A percentile compares a stretch with the other conserved stretches of the same genome.
phyloP scores from a whole-genome alignment of 2,329 filamentous ascomycete genomes.

The Aspergillus pseudoviridinutans region DNA sequence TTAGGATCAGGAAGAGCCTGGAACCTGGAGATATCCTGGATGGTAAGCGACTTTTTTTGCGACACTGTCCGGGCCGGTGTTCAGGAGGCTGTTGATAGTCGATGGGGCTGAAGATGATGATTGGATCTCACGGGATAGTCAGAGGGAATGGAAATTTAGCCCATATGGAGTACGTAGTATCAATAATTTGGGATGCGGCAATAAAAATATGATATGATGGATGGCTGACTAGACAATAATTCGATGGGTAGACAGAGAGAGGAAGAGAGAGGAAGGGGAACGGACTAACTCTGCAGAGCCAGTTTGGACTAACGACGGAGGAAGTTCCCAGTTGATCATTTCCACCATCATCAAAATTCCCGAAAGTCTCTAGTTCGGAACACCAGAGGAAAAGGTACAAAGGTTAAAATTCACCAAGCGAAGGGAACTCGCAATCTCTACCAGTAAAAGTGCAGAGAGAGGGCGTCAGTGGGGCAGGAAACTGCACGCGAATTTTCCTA shows the following conservation, averaged over 20 bases:
- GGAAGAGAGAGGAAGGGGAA: not conserved
- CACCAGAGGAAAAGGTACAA: not conserved
- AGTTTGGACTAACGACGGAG: not conserved
- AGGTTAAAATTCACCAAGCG: not conserved
- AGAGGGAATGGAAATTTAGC: not conserved
- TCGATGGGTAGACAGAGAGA: not conserved
- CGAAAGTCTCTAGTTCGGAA: not conserved
- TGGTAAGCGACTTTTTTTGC: conserved; percentile 15
- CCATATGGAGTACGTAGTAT: not conserved
- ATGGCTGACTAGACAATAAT: not conserved
- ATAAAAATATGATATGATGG: not conserved
- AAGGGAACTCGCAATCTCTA: not conserved
- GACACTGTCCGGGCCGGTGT: conserved; percentile 15
- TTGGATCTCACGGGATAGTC: not conserved
- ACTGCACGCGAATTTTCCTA: not conserved
- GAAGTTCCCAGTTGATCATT: not conserved
- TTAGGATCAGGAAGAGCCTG: not conserved
- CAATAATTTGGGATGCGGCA: not conserved
- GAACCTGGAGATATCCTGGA: conserved; percentile 6
- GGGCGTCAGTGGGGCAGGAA: not conserved
- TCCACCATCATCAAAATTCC: not conserved
- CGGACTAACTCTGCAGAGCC: not conserved
- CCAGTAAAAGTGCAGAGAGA: not conserved
- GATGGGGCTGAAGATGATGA: conserved; percentile 7
- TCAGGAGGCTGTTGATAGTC: conserved; percentile 14